These are phyloP conservation scores for Luffa aegyptiaca DNA, from an alignment of 306 rosid genomes.

Conservation along the genomic window DNA sequence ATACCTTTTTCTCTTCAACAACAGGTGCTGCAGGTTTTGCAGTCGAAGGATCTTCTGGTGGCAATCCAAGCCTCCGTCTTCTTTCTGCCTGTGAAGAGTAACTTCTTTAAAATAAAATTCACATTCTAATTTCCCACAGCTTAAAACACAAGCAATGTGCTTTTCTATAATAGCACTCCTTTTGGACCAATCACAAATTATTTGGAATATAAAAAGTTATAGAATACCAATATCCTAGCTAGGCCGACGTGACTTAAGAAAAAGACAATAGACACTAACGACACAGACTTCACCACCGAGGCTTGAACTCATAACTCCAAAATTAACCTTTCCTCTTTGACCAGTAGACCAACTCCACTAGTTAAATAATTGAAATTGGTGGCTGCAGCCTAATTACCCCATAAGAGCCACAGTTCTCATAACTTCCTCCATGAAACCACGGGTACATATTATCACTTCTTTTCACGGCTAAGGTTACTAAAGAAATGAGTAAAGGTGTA, in stretches of 20 bases:
- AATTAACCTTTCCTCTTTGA: not conserved
- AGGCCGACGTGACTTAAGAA: not conserved
- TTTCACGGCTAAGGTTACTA: not conserved
- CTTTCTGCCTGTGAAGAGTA: conserved; percentile 66
- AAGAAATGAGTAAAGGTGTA: not conserved
- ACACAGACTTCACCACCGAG: not conserved
- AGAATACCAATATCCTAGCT: not conserved
- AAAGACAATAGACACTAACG: not conserved
- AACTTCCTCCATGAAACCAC: not conserved
- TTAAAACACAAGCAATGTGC: not conserved
- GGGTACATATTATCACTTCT: not conserved
- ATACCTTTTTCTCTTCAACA: conserved; percentile 90
- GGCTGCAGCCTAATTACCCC: not conserved
- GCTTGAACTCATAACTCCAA: not conserved
- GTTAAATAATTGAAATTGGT: not conserved
- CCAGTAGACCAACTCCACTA: not conserved
- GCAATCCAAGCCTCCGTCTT: conserved; percentile 81
- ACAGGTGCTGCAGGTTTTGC: conserved; percentile 56
- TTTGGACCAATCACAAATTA: not conserved
- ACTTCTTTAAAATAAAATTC: not conserved
- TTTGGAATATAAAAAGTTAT: not conserved
- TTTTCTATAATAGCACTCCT: not conserved
- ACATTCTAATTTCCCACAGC: not conserved
- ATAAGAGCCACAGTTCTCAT: not conserved
- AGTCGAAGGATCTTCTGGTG: conserved; percentile 66